A percentile compares a stretch with the other conserved stretches of the same genome.
Conservation (phyloP, 805 yeast species). For the Lipomyces mesembrius region DNA sequence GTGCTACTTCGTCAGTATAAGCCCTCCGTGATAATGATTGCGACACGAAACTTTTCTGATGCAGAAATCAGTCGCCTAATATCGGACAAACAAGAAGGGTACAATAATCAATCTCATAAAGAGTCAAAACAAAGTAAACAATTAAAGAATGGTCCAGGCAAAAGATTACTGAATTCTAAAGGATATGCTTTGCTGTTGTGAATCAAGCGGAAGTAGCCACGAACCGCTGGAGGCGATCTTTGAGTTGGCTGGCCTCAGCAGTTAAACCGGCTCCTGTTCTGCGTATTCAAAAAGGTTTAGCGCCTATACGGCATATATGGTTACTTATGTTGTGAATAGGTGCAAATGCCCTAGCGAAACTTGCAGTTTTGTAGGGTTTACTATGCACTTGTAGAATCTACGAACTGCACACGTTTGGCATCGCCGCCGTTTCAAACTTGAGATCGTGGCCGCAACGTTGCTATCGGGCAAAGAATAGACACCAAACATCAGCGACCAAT, state of each 20-base stretch:
- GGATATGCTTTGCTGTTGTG: neutral
- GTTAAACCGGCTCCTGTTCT: too few relatives aligned
- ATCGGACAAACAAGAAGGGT: neutral
- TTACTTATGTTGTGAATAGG: neutral
- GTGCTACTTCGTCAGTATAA: neutral
- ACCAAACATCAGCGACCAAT: neutral
- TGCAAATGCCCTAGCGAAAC: neutral
- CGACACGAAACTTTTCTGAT: neutral
- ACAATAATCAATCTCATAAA: neutral
- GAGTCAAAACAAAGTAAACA: neutral
- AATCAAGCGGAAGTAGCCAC: neutral
- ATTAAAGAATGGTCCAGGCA: neutral
- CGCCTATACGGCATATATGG: neutral
- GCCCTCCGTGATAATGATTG: neutral
- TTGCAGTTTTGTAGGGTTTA: neutral
- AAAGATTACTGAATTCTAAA: neutral
- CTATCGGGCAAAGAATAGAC: neutral
- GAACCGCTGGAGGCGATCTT: neutral
- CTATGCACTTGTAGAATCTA: neutral
- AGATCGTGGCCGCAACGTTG: conserved; percentile 1
- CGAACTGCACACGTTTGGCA: neutral
- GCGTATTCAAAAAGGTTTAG: too few relatives aligned
- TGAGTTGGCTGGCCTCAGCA: too few relatives aligned
- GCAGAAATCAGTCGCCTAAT: neutral
- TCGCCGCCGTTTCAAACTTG: neutral